Evolutionary conservation across 2,329 filamentous ascomycete species (phyloP).

Genomic region (Cercospora citrullina): DNA sequence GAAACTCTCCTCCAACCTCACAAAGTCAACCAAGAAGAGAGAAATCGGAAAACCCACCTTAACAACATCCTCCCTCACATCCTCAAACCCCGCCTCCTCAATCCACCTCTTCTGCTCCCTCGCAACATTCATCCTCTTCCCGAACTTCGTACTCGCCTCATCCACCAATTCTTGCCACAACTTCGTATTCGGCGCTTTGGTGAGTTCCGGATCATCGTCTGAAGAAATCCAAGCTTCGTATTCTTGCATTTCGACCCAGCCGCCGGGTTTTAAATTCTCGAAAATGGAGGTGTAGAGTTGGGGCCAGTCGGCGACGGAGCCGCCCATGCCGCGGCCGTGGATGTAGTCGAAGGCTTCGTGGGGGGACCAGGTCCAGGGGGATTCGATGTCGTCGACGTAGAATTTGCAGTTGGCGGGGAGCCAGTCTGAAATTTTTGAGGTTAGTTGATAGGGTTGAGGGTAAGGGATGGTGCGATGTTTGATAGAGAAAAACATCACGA

Average conservation of each 20-base stretch:
- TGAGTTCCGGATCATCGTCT: constrained; percentile 30
- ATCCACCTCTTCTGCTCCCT: constrained; percentile 18
- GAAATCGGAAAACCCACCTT: constrained; percentile 3
- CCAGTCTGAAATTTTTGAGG: too few species aligned
- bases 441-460: too few species aligned
- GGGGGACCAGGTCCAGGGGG: constrained; percentile 26
- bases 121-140: constrained; percentile 25
- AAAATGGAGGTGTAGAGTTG: constrained; percentile 28
- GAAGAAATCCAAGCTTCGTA: constrained; percentile 32
- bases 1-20: background rate
- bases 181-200: constrained; percentile 18
- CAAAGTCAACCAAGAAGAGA: background rate
- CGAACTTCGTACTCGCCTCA: constrained; percentile 16
- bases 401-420: constrained; percentile 24
- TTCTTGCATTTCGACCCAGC: constrained; percentile 44
- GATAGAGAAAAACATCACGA: too few species aligned
- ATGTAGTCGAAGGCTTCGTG: constrained; percentile 34
- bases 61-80: constrained; percentile 23
- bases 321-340: constrained; percentile 34
- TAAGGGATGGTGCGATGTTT: too few species aligned
- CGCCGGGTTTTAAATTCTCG: constrained; percentile 34
- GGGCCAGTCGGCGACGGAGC: constrained; percentile 31
- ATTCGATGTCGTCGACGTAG: constrained; percentile 27
- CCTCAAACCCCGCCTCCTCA: constrained; percentile 22
- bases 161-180: constrained; percentile 22